Evolutionary conservation across 2,329 filamentous ascomycete genomes (phyloP).

Genomic region (Sclerotinia subarctica): DNA sequence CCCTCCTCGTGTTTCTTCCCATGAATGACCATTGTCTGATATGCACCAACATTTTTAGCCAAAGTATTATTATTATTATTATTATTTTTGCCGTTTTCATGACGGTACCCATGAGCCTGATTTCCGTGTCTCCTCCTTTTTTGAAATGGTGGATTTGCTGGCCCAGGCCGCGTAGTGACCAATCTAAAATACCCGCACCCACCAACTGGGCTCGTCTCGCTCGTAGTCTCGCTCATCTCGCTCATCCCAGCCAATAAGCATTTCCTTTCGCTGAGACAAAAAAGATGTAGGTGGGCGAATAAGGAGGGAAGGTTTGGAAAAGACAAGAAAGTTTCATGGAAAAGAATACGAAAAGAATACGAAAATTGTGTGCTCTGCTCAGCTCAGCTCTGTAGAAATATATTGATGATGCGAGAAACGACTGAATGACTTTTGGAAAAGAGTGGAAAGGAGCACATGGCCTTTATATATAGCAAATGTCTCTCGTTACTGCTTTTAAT

Average conservation of each 20-base stretch:
- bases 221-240: neutral
- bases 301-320: neutral
- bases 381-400: neutral
- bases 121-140: slow-evolving; percentile 4
- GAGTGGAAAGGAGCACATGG: slow-evolving; percentile 7
- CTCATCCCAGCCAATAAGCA: slow-evolving; percentile 7
- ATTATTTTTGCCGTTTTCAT: neutral
- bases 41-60: neutral
- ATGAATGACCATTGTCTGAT: neutral
- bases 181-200: neutral
- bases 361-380: neutral
- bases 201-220: neutral
- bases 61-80: no score
- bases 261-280: neutral
- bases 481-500: neutral
- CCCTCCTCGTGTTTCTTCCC: neutral
- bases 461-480: slow-evolving; percentile 9
- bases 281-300: neutral
- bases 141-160: neutral
- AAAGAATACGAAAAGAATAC: neutral
- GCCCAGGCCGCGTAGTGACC: slow-evolving; percentile 6
- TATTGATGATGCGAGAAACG: neutral
- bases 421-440: neutral
- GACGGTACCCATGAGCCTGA: slow-evolving; percentile 1
- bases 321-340: slow-evolving; percentile 4